A percentile compares a stretch with the other conserved stretches of the same genome.
These are phyloP conservation scores for Ormosia semicastrata DNA, from an alignment of 306 rosid genomes.

Conservation along the genomic window DNA sequence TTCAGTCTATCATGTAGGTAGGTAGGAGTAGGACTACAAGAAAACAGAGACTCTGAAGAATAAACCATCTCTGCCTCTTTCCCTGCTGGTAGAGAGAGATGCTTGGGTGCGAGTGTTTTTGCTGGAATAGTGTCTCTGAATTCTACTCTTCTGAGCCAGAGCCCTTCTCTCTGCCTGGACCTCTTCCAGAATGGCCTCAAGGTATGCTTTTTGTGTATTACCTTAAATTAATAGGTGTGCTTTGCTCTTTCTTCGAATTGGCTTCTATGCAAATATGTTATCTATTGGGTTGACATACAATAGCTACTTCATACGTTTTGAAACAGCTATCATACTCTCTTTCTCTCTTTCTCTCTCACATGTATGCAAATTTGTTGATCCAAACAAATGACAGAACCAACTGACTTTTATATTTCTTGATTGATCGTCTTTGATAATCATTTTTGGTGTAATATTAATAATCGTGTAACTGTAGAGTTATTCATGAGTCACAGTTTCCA, in stretches of 20 bases:
- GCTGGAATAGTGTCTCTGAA: slow-evolving; percentile 49
- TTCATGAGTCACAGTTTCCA: neutral
- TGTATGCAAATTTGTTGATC: neutral
- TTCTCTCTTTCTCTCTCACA: neutral
- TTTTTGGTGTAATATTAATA: neutral
- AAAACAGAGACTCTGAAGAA: neutral
- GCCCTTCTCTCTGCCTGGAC: slow-evolving; percentile 71
- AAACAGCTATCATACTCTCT: too few relatives aligned
- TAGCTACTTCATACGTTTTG: too few relatives aligned
- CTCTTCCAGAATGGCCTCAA: slow-evolving; percentile 84
- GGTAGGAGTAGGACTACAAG: too few relatives aligned
- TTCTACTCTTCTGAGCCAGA: slow-evolving; percentile 35
- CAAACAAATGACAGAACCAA: neutral
- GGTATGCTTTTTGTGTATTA: slow-evolving; percentile 40
- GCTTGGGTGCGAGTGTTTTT: slow-evolving; percentile 65
- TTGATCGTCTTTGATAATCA: neutral
- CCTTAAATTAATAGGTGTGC: neutral
- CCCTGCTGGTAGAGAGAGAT: slow-evolving; percentile 28
- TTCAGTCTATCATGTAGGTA: too few relatives aligned
- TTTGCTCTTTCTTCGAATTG: neutral
- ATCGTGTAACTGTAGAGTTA: neutral
- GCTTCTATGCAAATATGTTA: neutral
- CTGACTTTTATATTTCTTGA: neutral
- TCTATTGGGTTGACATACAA: neutral
- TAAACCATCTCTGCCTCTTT: neutral